These are phyloP conservation scores for Aleurites moluccanus DNA, from an alignment of 441 rosid genomes.

Conservation along the genomic window DNA sequence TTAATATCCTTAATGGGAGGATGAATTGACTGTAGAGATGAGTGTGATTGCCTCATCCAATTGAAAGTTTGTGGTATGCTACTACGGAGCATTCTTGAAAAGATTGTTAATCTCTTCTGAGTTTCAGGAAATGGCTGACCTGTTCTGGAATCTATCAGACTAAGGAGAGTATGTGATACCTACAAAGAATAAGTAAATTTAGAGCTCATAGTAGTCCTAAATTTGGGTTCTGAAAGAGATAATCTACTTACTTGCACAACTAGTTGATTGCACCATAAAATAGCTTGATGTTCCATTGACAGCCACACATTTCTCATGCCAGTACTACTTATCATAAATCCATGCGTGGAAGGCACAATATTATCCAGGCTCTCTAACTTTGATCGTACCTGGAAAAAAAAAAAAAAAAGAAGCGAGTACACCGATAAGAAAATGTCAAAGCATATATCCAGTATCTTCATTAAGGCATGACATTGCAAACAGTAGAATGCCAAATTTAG, in stretches of 20 bases:
- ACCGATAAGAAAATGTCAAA: neutral
- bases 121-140: conserved; percentile 67
- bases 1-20: conserved; percentile 46
- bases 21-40: conserved; percentile 41
- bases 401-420: conserved; percentile 10
- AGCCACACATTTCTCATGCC: conserved; percentile 95
- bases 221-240: conserved; percentile 22
- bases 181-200: conserved; percentile 39
- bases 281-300: conserved; percentile 99
- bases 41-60: conserved; percentile 56
- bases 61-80: conserved; percentile 72
- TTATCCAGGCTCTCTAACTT: conserved; percentile 81
- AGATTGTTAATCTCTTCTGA: conserved; percentile 56
- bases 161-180: conserved; percentile 98
- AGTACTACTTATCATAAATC: conserved; percentile 87
- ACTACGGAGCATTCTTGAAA: conserved; percentile 85
- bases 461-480: neutral
- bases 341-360: conserved; percentile 91
- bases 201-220: conserved; percentile 15
- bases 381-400: conserved; percentile 66
- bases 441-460: neutral
- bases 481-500: neutral
- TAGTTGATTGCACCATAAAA: conserved; percentile 96
- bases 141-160: conserved; percentile 78
- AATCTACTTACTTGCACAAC: conserved; percentile 83